Base-by-base conservation (phyloP, 2,329 filamentous ascomycete species). In the Blumeria graminis region DNA sequence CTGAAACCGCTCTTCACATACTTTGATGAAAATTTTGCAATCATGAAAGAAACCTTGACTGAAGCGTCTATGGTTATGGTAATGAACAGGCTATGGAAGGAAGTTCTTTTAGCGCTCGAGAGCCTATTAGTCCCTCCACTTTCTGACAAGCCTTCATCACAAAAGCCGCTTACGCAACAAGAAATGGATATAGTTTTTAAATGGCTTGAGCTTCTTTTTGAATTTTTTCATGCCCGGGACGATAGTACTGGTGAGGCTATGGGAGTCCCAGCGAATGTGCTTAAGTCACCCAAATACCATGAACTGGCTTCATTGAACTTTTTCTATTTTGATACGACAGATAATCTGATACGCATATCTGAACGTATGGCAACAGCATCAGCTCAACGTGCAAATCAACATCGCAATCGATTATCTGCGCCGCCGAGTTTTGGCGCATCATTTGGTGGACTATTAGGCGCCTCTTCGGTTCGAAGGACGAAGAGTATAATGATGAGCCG, bases 31-130 rank as follows among this genome's bases (percentile, higher is more conserved):
- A 98, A 98, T 65, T 98, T 98, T 69, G 87, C 88, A 58, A 94
- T 96, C 63, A 94, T 98, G 89, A 95, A 96, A 71, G 81, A 92
- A 68, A 95, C 90, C 0, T 73, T 98, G 57, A 96, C 92, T 0
- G 84, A 88, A 57, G 82, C 87, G 57, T 93, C 92, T n/a, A 95
- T 98, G 90, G 81, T 89, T 63, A 89, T 92, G 67, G 92, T 98
- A 63, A 98, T 98, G 92, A 93, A 88, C 22, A 81, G 92, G 48
- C 71, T 98, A 6, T 98, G 92, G 92, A 98, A 98, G 70, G 92
- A 98, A 68, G 89, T 94, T 0, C 75, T 98, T 14, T 81, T 89
- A 63, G 93, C 90, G 0, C 84, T 96, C 60, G 92, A 98, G 69
- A 78, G 78, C 39, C 74, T 98, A 16, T 76, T 98, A 41, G 90